These are phyloP conservation scores for Solanum pimpinellifolium DNA, from an alignment of 257 asterid genomes.

Conservation along the genomic window DNA sequence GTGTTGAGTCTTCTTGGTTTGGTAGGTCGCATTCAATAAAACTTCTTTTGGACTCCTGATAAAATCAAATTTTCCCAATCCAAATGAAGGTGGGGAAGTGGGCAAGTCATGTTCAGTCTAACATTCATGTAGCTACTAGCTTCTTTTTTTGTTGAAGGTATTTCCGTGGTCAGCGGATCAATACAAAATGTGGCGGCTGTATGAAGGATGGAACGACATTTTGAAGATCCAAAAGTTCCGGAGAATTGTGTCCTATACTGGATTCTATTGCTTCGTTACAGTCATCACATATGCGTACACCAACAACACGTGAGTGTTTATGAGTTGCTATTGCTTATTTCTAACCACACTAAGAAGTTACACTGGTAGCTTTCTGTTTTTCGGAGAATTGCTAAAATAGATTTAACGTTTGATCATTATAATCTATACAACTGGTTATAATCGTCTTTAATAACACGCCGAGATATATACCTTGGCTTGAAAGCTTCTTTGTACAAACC, in stretches of 20 bases:
- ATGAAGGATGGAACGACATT: constrained; percentile 50
- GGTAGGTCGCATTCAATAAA: background rate
- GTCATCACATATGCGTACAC: constrained; percentile 62
- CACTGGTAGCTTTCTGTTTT: background rate
- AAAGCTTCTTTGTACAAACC: background rate
- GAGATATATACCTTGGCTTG: background rate
- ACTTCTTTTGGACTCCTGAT: background rate
- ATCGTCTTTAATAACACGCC: background rate
- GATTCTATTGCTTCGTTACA: constrained; percentile 55
- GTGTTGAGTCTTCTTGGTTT: background rate
- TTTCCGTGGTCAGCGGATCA: background rate
- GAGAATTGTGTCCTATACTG: constrained; percentile 66
- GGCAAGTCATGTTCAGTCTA: background rate
- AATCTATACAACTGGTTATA: background rate
- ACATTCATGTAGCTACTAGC: background rate
- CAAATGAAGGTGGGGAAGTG: background rate
- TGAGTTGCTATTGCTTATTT: constrained; percentile 14
- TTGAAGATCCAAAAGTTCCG: constrained; percentile 85
- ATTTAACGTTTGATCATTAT: background rate
- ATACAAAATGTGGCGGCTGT: constrained; percentile 32
- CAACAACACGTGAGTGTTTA: constrained; percentile 65
- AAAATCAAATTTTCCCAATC: background rate
- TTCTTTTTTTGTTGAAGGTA: background rate
- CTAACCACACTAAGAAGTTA: background rate
- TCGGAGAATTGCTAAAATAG: background rate